Conservation (phyloP, 345 rosid species). For the Luvunga scandens region DNA sequence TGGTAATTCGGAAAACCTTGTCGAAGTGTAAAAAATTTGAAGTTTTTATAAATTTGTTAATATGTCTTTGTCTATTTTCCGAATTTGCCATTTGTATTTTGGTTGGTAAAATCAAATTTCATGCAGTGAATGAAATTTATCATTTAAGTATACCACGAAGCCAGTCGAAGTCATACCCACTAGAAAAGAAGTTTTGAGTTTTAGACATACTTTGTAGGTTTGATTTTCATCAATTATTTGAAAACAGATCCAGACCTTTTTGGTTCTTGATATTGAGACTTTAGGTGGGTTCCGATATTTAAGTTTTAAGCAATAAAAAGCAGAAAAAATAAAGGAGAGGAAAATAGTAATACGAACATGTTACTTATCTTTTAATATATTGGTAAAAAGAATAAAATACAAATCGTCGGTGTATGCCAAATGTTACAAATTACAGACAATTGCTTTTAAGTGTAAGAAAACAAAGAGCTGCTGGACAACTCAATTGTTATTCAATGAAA, state of each 20-base stretch:
- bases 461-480: not conserved
- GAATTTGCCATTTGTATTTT: not conserved
- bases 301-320: too few relatives aligned
- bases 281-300: too few relatives aligned
- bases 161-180: too few relatives aligned
- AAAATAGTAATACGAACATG: not conserved
- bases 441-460: not conserved
- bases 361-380: not conserved
- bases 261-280: too few relatives aligned
- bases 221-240: too few relatives aligned
- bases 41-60: too few relatives aligned
- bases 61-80: not conserved
- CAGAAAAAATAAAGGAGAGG: not conserved
- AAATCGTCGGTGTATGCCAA: not conserved
- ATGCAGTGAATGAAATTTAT: not conserved
- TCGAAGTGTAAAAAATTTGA: not conserved
- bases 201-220: too few relatives aligned
- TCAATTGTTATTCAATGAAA: slow-evolving; percentile 35
- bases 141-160: too few relatives aligned
- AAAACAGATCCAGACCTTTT: too few relatives aligned
- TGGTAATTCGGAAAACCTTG: not conserved
- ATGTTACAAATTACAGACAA: slow-evolving; percentile 24
- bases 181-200: too few relatives aligned
- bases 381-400: not conserved
- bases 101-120: too few relatives aligned